Conservation (phyloP, 257 asterid species). For the Fraxinus americana region DNA sequence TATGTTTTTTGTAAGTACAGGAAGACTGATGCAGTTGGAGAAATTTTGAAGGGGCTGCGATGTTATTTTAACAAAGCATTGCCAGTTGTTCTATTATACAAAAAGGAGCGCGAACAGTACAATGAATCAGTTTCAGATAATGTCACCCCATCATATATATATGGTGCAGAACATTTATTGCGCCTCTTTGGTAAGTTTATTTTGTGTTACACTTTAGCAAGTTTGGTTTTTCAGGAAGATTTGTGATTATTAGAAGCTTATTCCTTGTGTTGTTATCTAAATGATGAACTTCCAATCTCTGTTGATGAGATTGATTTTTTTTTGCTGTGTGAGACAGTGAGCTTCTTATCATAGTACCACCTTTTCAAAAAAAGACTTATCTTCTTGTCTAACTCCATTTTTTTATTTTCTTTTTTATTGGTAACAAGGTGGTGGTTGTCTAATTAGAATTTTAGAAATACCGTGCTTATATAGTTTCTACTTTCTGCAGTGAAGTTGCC, state of each 20-base stretch:
- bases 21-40: constrained; percentile 70
- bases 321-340: constrained; percentile 3
- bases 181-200: constrained; percentile 85
- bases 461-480: constrained; percentile 25
- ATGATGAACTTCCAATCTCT: background rate
- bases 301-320: background rate
- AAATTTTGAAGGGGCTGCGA: constrained; percentile 79
- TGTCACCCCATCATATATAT: constrained; percentile 76
- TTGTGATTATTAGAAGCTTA: background rate
- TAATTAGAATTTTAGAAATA: background rate
- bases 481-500: constrained; percentile 87
- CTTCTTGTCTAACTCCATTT: background rate
- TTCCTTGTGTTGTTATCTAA: background rate
- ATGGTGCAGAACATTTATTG: constrained; percentile 95
- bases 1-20: constrained; percentile 45
- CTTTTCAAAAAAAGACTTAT: background rate
- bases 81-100: constrained; percentile 75
- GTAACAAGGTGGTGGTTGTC: constrained; percentile 1
- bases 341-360: constrained; percentile 6
- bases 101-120: constrained; percentile 89
- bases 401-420: constrained; percentile 16
- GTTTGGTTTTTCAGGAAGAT: background rate
- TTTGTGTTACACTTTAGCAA: constrained; percentile 1
- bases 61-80: constrained; percentile 87
- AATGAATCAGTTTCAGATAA: constrained; percentile 58